Conservation (phyloP, 1,284 basidiomycete genomes). For the Pyrrhoderma noxium region DNA sequence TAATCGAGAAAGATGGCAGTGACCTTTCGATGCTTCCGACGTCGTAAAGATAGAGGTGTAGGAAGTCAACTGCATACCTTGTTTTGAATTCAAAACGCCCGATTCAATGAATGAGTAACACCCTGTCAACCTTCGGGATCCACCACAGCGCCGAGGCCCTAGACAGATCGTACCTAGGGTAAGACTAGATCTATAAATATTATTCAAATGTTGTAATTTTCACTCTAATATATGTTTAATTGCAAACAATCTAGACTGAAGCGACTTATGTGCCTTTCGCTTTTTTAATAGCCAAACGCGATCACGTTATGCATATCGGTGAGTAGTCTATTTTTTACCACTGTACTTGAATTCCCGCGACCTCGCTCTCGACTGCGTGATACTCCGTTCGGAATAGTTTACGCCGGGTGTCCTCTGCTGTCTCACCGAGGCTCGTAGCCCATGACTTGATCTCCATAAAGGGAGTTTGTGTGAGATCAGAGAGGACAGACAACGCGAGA, state of each 20-base stretch:
- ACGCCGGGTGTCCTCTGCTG: constrained; percentile 34
- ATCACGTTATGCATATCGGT: too few species aligned
- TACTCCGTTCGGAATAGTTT: constrained; percentile 76
- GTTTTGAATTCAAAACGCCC: too few species aligned
- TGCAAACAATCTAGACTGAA: background rate
- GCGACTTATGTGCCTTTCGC: too few species aligned
- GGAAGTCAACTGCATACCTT: too few species aligned
- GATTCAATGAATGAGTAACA: too few species aligned
- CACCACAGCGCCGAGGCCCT: too few species aligned
- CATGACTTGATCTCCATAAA: constrained; percentile 20
- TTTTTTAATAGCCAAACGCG: too few species aligned
- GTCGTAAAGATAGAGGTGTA: too few species aligned
- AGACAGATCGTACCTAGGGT: background rate
- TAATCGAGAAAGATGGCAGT: too few species aligned
- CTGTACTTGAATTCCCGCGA: constrained; percentile 73
- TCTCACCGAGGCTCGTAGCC: constrained; percentile 33
- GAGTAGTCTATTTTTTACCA: constrained; percentile 42
- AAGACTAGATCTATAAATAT: background rate
- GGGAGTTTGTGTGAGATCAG: constrained; percentile 19
- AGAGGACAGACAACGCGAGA: constrained; percentile 8
- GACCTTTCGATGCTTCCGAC: too few species aligned
- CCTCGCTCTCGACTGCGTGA: constrained; percentile 82
- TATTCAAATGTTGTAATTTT: background rate
- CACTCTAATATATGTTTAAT: background rate
- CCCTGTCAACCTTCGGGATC: too few species aligned